Evolutionary conservation across 2,329 filamentous ascomycete genomes (phyloP).

Genomic region (Epichloe gansuensis): DNA sequence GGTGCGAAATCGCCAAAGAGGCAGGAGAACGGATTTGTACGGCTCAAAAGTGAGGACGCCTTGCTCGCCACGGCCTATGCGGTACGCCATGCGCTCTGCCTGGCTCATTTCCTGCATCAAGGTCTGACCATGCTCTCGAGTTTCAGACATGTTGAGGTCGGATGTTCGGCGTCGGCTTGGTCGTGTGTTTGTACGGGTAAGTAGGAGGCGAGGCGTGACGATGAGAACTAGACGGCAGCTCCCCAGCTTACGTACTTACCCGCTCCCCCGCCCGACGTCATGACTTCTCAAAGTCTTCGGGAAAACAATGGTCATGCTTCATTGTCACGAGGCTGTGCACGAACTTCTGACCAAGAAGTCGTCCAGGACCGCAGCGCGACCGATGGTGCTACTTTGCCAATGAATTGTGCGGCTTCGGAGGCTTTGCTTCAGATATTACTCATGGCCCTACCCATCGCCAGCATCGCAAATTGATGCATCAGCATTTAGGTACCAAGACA

Average conservation of each 20-base stretch:
- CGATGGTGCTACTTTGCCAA: slow-evolving; percentile 4
- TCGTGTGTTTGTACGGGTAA: too few relatives aligned
- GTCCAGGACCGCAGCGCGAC: slow-evolving; percentile 22
- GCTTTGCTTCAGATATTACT: background rate
- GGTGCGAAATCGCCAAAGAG: background rate
- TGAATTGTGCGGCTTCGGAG: background rate
- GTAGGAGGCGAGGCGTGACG: too few relatives aligned
- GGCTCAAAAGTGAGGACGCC: slow-evolving; percentile 1
- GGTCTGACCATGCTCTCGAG: background rate
- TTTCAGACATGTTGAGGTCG: background rate
- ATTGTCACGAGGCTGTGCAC: slow-evolving; percentile 21
- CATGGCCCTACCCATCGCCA: background rate
- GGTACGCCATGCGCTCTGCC: background rate
- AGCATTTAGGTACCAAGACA: background rate
- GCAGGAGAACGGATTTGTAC: background rate
- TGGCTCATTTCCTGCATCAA: background rate
- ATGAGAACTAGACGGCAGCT: too few relatives aligned
- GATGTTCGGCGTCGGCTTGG: background rate
- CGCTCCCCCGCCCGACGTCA: too few relatives aligned
- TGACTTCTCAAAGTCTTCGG: slow-evolving; percentile 20
- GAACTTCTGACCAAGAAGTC: slow-evolving; percentile 26
- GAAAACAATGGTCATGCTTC: slow-evolving; percentile 27
- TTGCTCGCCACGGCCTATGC: background rate
- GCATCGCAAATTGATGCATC: background rate
- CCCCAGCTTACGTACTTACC: too few relatives aligned